These are phyloP conservation scores for Ilex asprella DNA, from an alignment of 257 asterid genomes.

Conservation along the genomic window DNA sequence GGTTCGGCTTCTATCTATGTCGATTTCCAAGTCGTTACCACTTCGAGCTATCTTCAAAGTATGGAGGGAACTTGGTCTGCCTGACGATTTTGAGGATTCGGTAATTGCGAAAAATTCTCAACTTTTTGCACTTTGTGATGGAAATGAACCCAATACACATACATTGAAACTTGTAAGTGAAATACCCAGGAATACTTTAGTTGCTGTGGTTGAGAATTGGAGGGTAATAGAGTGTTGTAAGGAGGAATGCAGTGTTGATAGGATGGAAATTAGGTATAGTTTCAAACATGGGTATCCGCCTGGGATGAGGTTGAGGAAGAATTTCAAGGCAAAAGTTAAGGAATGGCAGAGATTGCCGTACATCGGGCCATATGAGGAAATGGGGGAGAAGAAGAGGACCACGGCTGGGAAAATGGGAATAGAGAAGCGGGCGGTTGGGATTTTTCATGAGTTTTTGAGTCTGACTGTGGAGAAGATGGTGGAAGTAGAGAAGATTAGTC, in stretches of 20 bases:
- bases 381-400: slow-evolving; percentile 32
- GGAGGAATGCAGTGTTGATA: slow-evolving; percentile 50
- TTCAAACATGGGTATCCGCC: slow-evolving; percentile 81
- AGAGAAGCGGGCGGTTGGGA: slow-evolving; percentile 89
- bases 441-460: slow-evolving; percentile 86
- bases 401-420: slow-evolving; percentile 38
- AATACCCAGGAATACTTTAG: slow-evolving; percentile 31
- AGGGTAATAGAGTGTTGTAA: slow-evolving; percentile 64
- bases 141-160: slow-evolving; percentile 68
- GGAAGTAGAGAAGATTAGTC: slow-evolving; percentile 95
- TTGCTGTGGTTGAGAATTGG: slow-evolving; percentile 72
- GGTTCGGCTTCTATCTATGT: slow-evolving; percentile 67
- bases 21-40: slow-evolving; percentile 55
- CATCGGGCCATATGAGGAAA: slow-evolving; percentile 63
- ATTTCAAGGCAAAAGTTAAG: slow-evolving; percentile 55
- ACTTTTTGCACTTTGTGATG: slow-evolving; percentile 54
- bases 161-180: slow-evolving; percentile 43
- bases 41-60: slow-evolving; percentile 77
- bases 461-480: slow-evolving; percentile 92
- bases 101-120: slow-evolving; percentile 46
- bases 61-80: slow-evolving; percentile 80
- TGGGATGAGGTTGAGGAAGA: slow-evolving; percentile 69
- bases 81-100: slow-evolving; percentile 81
- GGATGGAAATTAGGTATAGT: slow-evolving; percentile 41
- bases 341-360: slow-evolving; percentile 77